Percentiles rank a stretch among this genome's conserved stretches.
phyloP scores from a whole-genome alignment of 2,329 filamentous ascomycete species.

The Drechslerella dactyloides region DNA sequence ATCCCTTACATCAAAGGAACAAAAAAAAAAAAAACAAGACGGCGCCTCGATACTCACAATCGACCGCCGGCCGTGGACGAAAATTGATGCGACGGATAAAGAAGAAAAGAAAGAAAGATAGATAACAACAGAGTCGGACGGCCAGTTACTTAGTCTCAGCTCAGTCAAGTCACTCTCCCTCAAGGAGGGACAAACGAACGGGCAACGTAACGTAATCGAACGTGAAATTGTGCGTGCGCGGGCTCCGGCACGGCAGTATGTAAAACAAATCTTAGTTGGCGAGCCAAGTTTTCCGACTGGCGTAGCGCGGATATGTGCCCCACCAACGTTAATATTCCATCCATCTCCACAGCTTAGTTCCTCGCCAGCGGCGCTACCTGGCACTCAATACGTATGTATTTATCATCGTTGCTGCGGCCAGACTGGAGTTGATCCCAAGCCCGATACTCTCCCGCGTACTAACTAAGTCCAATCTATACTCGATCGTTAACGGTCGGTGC shows the following conservation, averaged over 20 bases:
- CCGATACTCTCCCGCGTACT: no score
- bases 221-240: no score
- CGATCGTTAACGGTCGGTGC: neutral
- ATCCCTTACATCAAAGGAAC: no score
- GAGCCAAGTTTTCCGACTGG: no score
- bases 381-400: no score
- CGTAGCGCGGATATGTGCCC: neutral
- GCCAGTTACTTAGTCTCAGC: neutral
- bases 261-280: neutral
- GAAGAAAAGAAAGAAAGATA: neutral
- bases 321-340: constrained; percentile 1
- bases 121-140: neutral
- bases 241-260: no score
- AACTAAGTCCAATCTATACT: neutral
- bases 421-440: no score
- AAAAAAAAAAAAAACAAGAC: no score
- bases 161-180: neutral
- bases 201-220: no score
- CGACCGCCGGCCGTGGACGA: neutral
- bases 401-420: neutral
- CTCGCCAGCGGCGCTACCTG: neutral
- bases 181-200: neutral
- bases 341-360: neutral
- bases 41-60: no score
- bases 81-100: neutral